These are phyloP conservation scores for Heterobasidion parviporum DNA, from an alignment of 1,284 basidiomycete genomes.

Conservation along the genomic window DNA sequence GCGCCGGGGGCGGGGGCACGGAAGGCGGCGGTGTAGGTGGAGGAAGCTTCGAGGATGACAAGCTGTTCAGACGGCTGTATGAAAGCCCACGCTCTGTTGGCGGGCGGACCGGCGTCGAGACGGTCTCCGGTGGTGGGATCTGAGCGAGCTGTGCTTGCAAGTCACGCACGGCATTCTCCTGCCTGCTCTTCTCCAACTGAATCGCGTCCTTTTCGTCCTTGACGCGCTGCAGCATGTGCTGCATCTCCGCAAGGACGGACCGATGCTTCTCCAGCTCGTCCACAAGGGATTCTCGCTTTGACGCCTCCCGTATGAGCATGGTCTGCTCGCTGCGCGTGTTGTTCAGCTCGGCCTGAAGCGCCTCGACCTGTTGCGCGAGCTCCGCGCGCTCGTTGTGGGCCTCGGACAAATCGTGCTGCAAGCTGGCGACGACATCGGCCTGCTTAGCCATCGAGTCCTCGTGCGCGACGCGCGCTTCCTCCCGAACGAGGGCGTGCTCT, in stretches of 20 bases:
- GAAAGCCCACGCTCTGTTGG: conserved; percentile 48
- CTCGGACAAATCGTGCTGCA: conserved; percentile 41
- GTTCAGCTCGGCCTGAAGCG: conserved; percentile 53
- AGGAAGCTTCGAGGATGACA: conserved; percentile 69
- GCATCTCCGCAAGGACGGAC: conserved; percentile 64
- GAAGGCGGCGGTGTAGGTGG: conserved; percentile 86
- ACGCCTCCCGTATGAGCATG: conserved; percentile 60
- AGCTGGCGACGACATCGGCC: conserved; percentile 29
- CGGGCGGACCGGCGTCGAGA: conserved; percentile 26
- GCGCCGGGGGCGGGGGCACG: conserved; percentile 79
- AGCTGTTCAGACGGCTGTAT: conserved; percentile 47
- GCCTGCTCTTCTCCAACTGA: conserved; percentile 61
- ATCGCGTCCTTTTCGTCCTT: conserved; percentile 77
- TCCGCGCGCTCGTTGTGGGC: conserved; percentile 43
- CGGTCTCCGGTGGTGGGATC: conserved; percentile 35
- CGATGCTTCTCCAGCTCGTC: conserved; percentile 73
- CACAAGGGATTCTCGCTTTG: conserved; percentile 63
- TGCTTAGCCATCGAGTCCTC: conserved; percentile 47
- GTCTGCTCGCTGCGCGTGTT: conserved; percentile 49
- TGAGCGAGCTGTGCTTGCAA: conserved; percentile 68
- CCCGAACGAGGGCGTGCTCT: conserved; percentile 42
- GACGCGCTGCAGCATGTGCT: conserved; percentile 64
- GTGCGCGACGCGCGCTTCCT: conserved; percentile 42
- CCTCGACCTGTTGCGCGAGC: conserved; percentile 44
- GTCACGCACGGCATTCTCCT: conserved; percentile 62